These are phyloP conservation scores for Xerocomus tenax DNA, from an alignment of 1,284 basidiomycete genomes.

Conservation along the genomic window DNA sequence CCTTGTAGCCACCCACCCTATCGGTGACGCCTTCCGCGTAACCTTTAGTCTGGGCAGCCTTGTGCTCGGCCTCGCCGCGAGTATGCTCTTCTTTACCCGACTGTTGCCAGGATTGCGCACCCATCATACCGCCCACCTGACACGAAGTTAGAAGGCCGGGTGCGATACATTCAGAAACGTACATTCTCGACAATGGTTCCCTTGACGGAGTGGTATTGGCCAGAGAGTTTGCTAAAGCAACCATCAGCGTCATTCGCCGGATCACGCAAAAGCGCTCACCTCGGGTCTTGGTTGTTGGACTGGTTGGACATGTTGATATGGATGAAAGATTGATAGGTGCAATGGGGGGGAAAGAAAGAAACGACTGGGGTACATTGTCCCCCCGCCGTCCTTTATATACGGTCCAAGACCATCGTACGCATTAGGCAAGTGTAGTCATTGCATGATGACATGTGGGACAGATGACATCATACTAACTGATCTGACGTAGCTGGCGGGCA, in stretches of 20 bases:
- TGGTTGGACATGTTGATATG: constrained; percentile 17
- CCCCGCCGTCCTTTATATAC: constrained; percentile 24
- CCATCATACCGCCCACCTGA: constrained; percentile 44
- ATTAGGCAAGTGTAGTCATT: constrained; percentile 27
- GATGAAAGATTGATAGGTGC: background rate
- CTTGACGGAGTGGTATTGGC: constrained; percentile 54
- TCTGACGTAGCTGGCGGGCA: constrained; percentile 19
- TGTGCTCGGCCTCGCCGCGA: constrained; percentile 54
- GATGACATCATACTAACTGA: constrained; percentile 26
- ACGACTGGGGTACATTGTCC: background rate
- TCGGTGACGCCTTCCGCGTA: constrained; percentile 54
- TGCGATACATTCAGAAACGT: background rate
- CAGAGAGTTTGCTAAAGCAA: constrained; percentile 47
- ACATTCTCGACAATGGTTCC: constrained; percentile 55
- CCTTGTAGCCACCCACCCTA: constrained; percentile 56
- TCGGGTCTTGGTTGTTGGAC: constrained; percentile 23
- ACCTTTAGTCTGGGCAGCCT: constrained; percentile 47
- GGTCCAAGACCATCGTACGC: constrained; percentile 13
- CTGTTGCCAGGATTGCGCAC: constrained; percentile 40
- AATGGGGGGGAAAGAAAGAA: constrained; percentile 1
- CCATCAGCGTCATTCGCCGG: constrained; percentile 4
- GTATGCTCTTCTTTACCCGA: constrained; percentile 61
- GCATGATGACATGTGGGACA: constrained; percentile 18
- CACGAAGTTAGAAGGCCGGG: background rate
- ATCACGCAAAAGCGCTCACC: constrained; percentile 15